A percentile compares a stretch with the other conserved stretches of the same genome.
phyloP scores from a whole-genome alignment of 116 monocot genomes.

The Posidonia oceanica region DNA sequence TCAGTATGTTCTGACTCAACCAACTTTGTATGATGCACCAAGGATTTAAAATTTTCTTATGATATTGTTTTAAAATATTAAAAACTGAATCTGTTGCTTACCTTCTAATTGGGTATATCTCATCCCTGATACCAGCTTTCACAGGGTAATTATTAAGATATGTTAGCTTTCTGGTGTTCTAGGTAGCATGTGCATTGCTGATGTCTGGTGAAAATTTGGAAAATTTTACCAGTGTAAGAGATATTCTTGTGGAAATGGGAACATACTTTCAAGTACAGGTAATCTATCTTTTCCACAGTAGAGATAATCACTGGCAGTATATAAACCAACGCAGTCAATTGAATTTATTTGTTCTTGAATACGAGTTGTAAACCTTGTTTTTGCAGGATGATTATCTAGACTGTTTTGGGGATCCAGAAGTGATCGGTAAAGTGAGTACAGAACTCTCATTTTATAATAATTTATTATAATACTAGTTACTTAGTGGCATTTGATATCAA shows the following conservation, averaged over 20 bases:
- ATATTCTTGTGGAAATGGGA: slow-evolving; percentile 95
- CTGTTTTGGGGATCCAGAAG: slow-evolving; percentile 89
- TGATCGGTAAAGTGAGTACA: slow-evolving; percentile 79
- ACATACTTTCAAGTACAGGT: slow-evolving; percentile 99
- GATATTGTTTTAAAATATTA: too few species aligned
- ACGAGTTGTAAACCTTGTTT: not conserved
- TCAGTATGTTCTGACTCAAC: too few species aligned
- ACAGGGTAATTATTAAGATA: not conserved
- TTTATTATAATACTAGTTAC: not conserved
- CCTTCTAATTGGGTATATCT: not conserved
- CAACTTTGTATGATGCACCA: too few species aligned
- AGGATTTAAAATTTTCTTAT: too few species aligned
- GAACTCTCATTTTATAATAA: not conserved
- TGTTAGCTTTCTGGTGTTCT: slow-evolving; percentile 5
- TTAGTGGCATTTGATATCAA: not conserved
- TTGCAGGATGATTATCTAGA: slow-evolving; percentile 92
- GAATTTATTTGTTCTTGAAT: not conserved
- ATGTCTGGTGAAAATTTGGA: slow-evolving; percentile 82
- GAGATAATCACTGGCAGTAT: not conserved
- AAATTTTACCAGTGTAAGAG: slow-evolving; percentile 50
- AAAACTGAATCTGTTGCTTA: not conserved
- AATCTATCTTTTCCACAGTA: slow-evolving; percentile 3
- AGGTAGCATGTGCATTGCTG: slow-evolving; percentile 96
- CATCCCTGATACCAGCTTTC: not conserved
- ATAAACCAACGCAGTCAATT: too few species aligned